These are phyloP conservation scores for Botrytis deweyae DNA, from an alignment of 2,329 filamentous ascomycete genomes.

Conservation along the genomic window DNA sequence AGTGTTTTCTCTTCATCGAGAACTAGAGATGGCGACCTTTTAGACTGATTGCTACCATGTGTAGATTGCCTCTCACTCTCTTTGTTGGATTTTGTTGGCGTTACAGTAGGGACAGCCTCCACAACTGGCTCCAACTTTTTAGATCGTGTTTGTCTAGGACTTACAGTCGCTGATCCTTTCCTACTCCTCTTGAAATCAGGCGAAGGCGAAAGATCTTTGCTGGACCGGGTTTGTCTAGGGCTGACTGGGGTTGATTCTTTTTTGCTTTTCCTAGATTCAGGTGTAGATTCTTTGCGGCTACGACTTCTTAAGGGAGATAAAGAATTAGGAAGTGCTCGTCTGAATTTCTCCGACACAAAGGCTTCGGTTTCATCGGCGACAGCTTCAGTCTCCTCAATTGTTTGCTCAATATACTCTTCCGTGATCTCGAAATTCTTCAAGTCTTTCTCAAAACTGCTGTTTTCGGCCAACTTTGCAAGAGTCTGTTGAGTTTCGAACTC, in stretches of 20 bases:
- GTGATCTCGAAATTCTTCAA: neutral
- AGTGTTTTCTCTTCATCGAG: constrained; percentile 29
- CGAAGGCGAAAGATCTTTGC: neutral
- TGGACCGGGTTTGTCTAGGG: neutral
- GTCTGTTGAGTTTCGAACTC: neutral
- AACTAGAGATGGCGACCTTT: constrained; percentile 27
- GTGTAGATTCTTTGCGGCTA: neutral
- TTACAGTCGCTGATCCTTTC: neutral
- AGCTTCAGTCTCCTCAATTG: neutral
- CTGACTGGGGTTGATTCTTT: neutral
- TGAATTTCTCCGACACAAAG: neutral
- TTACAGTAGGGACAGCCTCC: neutral
- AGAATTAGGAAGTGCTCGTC: neutral
- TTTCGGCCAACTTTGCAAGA: neutral
- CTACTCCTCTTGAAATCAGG: neutral
- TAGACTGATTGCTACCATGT: constrained; percentile 1
- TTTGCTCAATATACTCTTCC: neutral
- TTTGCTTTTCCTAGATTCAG: neutral
- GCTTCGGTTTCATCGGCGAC: neutral
- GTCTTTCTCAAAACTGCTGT: neutral
- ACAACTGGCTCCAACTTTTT: constrained; percentile 6
- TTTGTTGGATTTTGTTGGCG: constrained; percentile 18
- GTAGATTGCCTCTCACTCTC: neutral
- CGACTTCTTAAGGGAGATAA: neutral
- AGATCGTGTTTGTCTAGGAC: constrained; percentile 19